These are phyloP conservation scores for Colletotrichum salicis DNA, from an alignment of 2,329 filamentous ascomycete species.

Conservation along the genomic window DNA sequence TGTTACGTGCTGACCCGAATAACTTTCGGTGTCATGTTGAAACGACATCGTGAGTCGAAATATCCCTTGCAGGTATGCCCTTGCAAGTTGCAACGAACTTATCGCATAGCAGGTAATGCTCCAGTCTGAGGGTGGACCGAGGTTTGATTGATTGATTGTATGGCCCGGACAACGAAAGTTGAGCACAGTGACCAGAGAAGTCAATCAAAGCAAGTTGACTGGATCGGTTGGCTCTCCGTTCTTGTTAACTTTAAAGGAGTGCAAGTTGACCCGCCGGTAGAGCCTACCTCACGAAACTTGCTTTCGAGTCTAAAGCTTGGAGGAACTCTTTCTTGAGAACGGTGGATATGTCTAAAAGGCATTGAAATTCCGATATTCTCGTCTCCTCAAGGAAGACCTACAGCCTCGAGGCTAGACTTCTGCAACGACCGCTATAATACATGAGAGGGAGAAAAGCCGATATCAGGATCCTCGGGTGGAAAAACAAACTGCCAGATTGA, in stretches of 20 bases:
- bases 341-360: background rate
- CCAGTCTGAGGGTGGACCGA: background rate
- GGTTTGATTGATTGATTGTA: background rate
- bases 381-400: slow-evolving; percentile 11
- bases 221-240: too few species aligned
- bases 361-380: slow-evolving; percentile 1
- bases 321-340: too few species aligned
- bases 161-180: background rate
- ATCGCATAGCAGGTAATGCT: background rate
- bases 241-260: too few species aligned
- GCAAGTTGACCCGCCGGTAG: too few species aligned
- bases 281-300: too few species aligned
- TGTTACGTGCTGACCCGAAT: background rate
- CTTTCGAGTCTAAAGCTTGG: too few species aligned
- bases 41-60: background rate
- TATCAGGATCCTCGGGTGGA: background rate
- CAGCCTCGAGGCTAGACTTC: slow-evolving; percentile 28
- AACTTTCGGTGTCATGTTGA: background rate
- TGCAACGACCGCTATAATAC: slow-evolving; percentile 37
- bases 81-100: background rate
- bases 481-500: slow-evolving; percentile 12
- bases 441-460: slow-evolving; percentile 10
- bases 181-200: background rate
- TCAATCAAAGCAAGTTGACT: too few species aligned
- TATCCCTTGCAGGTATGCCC: background rate